phyloP scores from a whole-genome alignment of 257 asterid genomes.

The Lycium ferocissimum region DNA sequence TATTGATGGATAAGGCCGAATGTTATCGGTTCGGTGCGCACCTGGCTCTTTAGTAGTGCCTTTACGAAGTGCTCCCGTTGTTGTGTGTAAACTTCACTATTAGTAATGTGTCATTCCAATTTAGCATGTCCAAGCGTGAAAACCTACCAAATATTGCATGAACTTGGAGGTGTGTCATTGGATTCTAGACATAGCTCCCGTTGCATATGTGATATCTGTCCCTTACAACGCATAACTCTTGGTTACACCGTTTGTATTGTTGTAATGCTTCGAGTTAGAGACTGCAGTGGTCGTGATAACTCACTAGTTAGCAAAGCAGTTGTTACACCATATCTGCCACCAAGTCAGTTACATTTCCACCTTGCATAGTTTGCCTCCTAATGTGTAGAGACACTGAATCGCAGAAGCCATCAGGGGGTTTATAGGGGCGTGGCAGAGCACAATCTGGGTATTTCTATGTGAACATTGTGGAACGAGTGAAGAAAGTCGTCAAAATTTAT shows the following conservation, averaged over 20 bases:
- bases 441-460: neutral
- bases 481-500: neutral
- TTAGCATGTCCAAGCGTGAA: conserved; percentile 16
- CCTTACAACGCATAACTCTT: neutral
- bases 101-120: neutral
- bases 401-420: neutral
- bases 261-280: conserved; percentile 16
- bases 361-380: neutral
- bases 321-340: neutral
- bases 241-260: neutral
- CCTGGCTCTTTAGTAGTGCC: neutral
- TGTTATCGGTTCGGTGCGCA: neutral
- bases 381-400: neutral
- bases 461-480: neutral
- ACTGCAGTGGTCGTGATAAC: conserved; percentile 1
- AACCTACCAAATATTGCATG: neutral
- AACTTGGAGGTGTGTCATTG: neutral
- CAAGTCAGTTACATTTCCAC: neutral
- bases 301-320: conserved; percentile 3
- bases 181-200: conserved; percentile 1
- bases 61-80: neutral
- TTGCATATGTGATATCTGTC: neutral
- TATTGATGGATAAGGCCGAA: neutral
- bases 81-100: neutral
- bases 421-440: conserved; percentile 2